Percentiles rank a stretch among this genome's conserved stretches.
These are phyloP conservation scores for Physcia stellaris DNA, from an alignment of 495 filamentous ascomycete genomes.

Conservation along the genomic window DNA sequence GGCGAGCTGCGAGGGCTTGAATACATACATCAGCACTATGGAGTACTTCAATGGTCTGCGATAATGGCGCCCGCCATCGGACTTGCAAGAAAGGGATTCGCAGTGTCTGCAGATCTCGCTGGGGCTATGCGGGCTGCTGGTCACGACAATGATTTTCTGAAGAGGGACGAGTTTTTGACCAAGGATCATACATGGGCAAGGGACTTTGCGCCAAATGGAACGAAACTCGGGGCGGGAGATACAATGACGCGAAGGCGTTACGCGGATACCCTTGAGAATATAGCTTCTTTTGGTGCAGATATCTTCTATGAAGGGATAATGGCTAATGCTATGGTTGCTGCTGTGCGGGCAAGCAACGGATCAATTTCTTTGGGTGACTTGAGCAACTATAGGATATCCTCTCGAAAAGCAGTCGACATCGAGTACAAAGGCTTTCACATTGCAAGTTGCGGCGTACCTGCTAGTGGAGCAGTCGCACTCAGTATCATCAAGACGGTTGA, in stretches of 20 bases:
- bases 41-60: conserved; percentile 48
- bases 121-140: conserved; percentile 41
- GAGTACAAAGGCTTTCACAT: conserved; percentile 56
- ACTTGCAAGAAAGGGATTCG: conserved; percentile 63
- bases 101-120: conserved; percentile 51
- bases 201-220: conserved; percentile 78
- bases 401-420: conserved; percentile 46
- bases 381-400: conserved; percentile 44
- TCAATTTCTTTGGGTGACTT: conserved; percentile 73
- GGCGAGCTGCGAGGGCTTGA: conserved; percentile 73
- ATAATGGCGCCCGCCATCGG: conserved; percentile 57
- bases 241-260: conserved; percentile 64
- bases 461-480: conserved; percentile 56
- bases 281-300: conserved; percentile 53
- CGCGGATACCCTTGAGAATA: conserved; percentile 61
- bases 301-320: conserved; percentile 62
- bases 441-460: conserved; percentile 52
- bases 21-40: conserved; percentile 60
- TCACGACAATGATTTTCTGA: conserved; percentile 5
- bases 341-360: conserved; percentile 49
- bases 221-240: conserved; percentile 52
- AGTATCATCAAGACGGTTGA: conserved; percentile 65
- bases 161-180: conserved; percentile 52
- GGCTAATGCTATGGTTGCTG: conserved; percentile 56
- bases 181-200: conserved; percentile 64